Conservation (phyloP, 495 filamentous ascomycete species). For the Monascus purpureus region DNA sequence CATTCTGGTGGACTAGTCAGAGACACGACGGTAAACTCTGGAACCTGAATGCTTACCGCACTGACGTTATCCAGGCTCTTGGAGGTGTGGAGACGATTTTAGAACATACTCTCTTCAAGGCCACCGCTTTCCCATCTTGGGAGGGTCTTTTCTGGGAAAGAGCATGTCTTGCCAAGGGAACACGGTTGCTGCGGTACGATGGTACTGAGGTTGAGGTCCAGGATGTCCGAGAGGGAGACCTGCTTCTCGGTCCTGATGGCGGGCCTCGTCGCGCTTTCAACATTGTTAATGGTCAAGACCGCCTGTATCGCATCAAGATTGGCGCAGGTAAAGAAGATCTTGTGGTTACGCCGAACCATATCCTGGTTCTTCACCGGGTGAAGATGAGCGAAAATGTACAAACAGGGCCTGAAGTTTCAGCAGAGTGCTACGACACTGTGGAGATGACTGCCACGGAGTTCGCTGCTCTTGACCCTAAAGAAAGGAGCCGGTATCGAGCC, state of each 20-base stretch:
- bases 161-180: slow-evolving; percentile 39
- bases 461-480: slow-evolving; percentile 16
- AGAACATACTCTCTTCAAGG: slow-evolving; percentile 97
- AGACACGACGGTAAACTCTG: slow-evolving; percentile 96
- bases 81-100: slow-evolving; percentile 99
- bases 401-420: slow-evolving; percentile 5
- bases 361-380: slow-evolving; percentile 27
- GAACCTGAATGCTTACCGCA: slow-evolving; percentile 96
- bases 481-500: slow-evolving; percentile 13
- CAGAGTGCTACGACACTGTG: slow-evolving; percentile 17
- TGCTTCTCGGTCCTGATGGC: slow-evolving; percentile 34
- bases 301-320: slow-evolving; percentile 28
- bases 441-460: slow-evolving; percentile 30
- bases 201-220: slow-evolving; percentile 28
- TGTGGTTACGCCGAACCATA: slow-evolving; percentile 34
- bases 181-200: slow-evolving; percentile 24
- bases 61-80: slow-evolving; percentile 95
- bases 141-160: slow-evolving; percentile 98
- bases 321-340: slow-evolving; percentile 26
- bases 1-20: slow-evolving; percentile 99
- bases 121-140: slow-evolving; percentile 97
- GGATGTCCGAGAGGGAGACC: slow-evolving; percentile 32
- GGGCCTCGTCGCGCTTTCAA: slow-evolving; percentile 33
- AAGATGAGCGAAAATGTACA: slow-evolving; percentile 6
- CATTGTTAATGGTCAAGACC: slow-evolving; percentile 29